These are phyloP conservation scores for Exophiala phaeomuriformis DNA, from an alignment of 2,329 filamentous ascomycete species.

Conservation along the genomic window DNA sequence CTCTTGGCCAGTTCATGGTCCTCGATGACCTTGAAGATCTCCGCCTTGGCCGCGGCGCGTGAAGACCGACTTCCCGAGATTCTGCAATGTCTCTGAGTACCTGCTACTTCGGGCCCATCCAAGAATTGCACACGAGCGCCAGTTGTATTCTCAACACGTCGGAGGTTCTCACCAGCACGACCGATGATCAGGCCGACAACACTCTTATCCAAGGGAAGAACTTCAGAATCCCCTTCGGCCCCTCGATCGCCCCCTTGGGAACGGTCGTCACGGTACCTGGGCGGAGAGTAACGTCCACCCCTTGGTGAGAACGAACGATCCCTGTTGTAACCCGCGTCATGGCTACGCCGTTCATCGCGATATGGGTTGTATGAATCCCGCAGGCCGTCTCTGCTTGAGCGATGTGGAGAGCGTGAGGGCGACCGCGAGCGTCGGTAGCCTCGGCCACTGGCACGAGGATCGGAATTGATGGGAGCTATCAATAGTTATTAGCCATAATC, in stretches of 20 bases:
- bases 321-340: constrained; percentile 53
- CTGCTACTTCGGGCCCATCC: constrained; percentile 63
- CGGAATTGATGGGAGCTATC: constrained; percentile 18
- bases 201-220: constrained; percentile 77
- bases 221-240: constrained; percentile 66
- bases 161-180: constrained; percentile 78
- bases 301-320: constrained; percentile 67
- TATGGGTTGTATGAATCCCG: constrained; percentile 75
- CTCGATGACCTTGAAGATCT: constrained; percentile 81
- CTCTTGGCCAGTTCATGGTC: constrained; percentile 61
- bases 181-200: constrained; percentile 87
- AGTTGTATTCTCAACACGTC: constrained; percentile 75
- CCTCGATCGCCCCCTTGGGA: constrained; percentile 43
- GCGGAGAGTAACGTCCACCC: constrained; percentile 43
- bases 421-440: constrained; percentile 55
- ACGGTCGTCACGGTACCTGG: constrained; percentile 42
- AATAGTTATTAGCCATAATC: background rate
- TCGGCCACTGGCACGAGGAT: constrained; percentile 36
- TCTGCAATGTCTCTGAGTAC: constrained; percentile 72
- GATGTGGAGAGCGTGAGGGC: constrained; percentile 66
- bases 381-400: constrained; percentile 59
- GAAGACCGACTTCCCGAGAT: constrained; percentile 68
- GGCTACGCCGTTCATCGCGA: constrained; percentile 67
- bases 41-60: constrained; percentile 68
- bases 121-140: constrained; percentile 83